Evolutionary conservation across 352 stramenopile genomes (phyloP), one percentile per base, ranked within the genome.

Genomic region (Phytophthora chlamydospora): DNA sequence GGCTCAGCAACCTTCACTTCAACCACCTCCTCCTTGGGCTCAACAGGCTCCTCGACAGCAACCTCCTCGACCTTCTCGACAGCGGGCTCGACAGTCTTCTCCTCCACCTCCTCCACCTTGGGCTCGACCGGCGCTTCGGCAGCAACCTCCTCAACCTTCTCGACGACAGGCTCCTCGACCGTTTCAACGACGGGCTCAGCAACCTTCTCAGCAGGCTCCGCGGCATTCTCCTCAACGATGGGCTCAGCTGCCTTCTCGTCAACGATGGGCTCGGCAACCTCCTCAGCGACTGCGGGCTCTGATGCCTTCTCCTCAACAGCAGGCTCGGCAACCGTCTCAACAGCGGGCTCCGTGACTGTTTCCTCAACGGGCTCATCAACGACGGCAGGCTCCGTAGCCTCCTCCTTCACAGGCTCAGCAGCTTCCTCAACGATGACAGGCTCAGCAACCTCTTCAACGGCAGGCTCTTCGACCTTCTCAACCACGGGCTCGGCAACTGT

Each of bases 1-100:
- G 24, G 3, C 34, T 71, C 50, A 6, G 38, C 43, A 38, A 55
- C 36, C 9, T 39, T 52, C 14, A 24, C 44, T 14, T 14, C 44
- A 14, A 19, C 4, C 12, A 34, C 42, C 27, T 32, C 42, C 29
- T 17, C 19, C 21, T 48, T 48, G 11, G 16, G 8, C 42, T 48
- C 42, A 27, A 34, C 41, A n/a, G 34, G 8, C 10, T 19, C 24
- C 24, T 29, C 24, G 24, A 29, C 39, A 31, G 14, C 39, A 24
- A 11, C 5, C 16, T 44, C 9, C 39, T 44, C 36, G 14, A 19
- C 36, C 36, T 43, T 43, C 36, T 43, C 14, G 11, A 44, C 39
- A 9, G 16, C 16, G 5, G 41, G 9, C 42, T 45, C 41, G 8
- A 10, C 9, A 19, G 19, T 21, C 47, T 55, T 19, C 13, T 44